These are phyloP conservation scores for Clitopilus passeckerianus DNA, from an alignment of 768 basidiomycete genomes.

Conservation along the genomic window DNA sequence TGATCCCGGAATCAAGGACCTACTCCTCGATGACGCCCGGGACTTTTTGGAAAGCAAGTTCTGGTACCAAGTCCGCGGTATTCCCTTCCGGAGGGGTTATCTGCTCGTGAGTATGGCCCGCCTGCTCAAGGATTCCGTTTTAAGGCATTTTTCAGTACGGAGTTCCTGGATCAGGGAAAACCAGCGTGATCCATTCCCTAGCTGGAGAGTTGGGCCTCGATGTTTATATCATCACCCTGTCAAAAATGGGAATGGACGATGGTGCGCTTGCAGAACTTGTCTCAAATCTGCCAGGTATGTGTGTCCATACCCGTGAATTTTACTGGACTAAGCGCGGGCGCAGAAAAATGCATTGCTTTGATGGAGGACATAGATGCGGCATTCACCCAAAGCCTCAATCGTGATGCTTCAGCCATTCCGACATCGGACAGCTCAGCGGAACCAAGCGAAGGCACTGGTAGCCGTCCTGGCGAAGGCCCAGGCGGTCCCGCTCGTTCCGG, in stretches of 20 bases:
- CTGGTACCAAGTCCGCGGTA: slow-evolving; percentile 76
- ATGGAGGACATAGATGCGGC: slow-evolving; percentile 88
- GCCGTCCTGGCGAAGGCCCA: neutral
- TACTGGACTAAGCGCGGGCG: neutral
- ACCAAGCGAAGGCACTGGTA: slow-evolving; percentile 1
- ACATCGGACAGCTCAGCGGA: neutral
- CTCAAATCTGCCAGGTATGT: slow-evolving; percentile 50
- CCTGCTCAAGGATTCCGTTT: neutral
- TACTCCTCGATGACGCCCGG: slow-evolving; percentile 60
- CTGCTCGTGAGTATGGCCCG: slow-evolving; percentile 35
- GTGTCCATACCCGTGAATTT: neutral
- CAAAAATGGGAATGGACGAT: slow-evolving; percentile 61
- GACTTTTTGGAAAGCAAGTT: slow-evolving; percentile 65
- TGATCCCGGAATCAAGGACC: slow-evolving; percentile 62
- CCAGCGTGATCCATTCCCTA: slow-evolving; percentile 69
- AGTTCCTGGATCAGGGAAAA: slow-evolving; percentile 75
- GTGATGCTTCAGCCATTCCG: slow-evolving; percentile 19
- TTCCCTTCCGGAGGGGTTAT: slow-evolving; percentile 78
- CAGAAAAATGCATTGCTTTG: slow-evolving; percentile 62
- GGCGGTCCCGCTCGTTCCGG: slow-evolving; percentile 8
- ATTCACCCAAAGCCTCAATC: slow-evolving; percentile 43
- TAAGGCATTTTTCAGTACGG: slow-evolving; percentile 42
- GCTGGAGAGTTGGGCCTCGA: slow-evolving; percentile 76
- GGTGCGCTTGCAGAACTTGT: slow-evolving; percentile 51
- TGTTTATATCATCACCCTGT: slow-evolving; percentile 69